Evolutionary conservation across 1,139 yeast species (phyloP), one percentile per base, ranked within the genome.

Genomic region (Spencermartinsiella ligniputridi): DNA sequence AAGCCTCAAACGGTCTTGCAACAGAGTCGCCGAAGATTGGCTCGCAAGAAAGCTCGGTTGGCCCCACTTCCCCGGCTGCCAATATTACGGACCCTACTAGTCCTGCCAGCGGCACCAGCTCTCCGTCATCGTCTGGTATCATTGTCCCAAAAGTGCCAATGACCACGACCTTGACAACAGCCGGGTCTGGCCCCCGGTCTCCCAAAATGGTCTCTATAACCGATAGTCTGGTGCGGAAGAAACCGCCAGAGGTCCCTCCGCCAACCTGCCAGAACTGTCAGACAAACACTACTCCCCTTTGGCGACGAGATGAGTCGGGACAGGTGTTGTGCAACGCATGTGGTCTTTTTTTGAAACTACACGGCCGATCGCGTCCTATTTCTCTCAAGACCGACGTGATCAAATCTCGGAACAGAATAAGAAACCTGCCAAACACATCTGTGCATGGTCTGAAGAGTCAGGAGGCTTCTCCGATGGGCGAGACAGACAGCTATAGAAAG

Each of bases 291-390:
- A 90, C 97, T 1, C 97, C 97, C 0, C 70, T 90, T 21, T 90
- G 97, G 97, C 75, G 97, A 64, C 74, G 97, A 55, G 96, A 89
- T 64, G 96, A 89, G 61, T 78, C 85, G 15, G 97, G 97, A 13
- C 94, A 87, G 54, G 95, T 88, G 13, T 74, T 90, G 42, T 90
- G 97, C 64, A 90, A 90, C 68, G 97, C 97, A 3, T 90, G 97
- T 69, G 97, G 97, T 0, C 72, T 90, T 44, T 90, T 90, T 60
- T 70, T 90, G 51, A 90, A 90, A 66, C 74, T 90, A 35, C 97
- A 90, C 61, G 96, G 96, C 19, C 76, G 95, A 45, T 87, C 96
- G 25, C 75, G 97, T 56, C 97, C 97, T 3, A 88, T 88, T 46
- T 82, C 92, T 25, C 70, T 90, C 56, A 90, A 90, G 62, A 88